Base-by-base conservation (phyloP, 2,329 filamentous ascomycete species). In the Aspergillus glaucus region DNA sequence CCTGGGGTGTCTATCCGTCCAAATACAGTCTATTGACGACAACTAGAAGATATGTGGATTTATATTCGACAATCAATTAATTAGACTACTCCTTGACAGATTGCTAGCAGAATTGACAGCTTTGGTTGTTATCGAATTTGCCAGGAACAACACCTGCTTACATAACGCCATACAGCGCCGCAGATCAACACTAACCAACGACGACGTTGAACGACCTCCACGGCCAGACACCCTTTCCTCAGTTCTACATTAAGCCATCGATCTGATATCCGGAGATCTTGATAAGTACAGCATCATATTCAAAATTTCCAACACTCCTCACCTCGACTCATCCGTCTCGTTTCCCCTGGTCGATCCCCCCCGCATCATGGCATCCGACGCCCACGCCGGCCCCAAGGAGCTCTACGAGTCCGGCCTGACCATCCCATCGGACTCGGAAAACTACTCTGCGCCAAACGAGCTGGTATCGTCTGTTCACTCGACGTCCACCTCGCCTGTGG, bases 381-480 rank as follows among this genome's bases (percentile, higher is more conserved):
- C 62, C 44, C 51, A 50, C 52, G 44, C 58, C 46, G 50, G 54
- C 56, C 62, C 66, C 48, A 58, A 59, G 40, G 61, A 70, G 55
- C 67, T 72, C 45, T 70, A 66, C 52, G 69, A 72, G 52, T 72
- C 69, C n/a, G 59, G 66, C 32, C 46, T 71, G 51, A 75, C 71
- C 3, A 65, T 75, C 45, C 72, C 71, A 43, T 75, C 72, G n/a
- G 72, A 75, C 54, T 75, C 72, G 21, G 72, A 75, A 55, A 70
- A 70, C 55, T 75, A 74, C 55, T 74, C 72, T 5, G 55, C 71
- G 52, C 64, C 70, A 56, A 62, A 69, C 48, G 68, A 71, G 42
- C 48, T 65, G 14, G 58, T 64, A 7, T 61, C 63, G 15, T 64
- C 62, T 49, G 53, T 66, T 34, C 57, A 67, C 40, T 62, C 70